Conservation (phyloP, 169 alveolate genomes). For the Plasmodium berghei region DNA sequence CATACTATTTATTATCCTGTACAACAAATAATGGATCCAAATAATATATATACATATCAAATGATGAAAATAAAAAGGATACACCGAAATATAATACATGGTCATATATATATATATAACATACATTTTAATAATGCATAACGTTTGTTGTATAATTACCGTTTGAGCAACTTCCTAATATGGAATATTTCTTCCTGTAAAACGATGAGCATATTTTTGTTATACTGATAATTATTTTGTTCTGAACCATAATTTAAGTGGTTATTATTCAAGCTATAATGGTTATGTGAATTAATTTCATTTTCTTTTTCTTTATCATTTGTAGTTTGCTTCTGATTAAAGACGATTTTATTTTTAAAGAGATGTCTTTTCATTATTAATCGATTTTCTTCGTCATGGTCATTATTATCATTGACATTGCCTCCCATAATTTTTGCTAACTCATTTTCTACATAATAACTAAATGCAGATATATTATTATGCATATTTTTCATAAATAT, state of each 20-base stretch:
- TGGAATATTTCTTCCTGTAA: slow-evolving; percentile 42
- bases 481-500: slow-evolving; percentile 62
- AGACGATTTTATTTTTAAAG: slow-evolving; percentile 10
- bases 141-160: background rate
- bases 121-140: background rate
- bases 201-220: slow-evolving; percentile 24
- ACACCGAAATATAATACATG: background rate
- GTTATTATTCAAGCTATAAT: no score
- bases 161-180: slow-evolving; percentile 47
- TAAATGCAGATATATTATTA: slow-evolving; percentile 27
- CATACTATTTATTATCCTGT: slow-evolving; percentile 27
- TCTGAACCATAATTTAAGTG: background rate
- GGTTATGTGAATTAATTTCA: no score
- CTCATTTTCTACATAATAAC: slow-evolving; percentile 28
- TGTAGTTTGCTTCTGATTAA: background rate
- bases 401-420: background rate
- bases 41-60: background rate
- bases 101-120: background rate
- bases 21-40: background rate
- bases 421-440: slow-evolving; percentile 17
- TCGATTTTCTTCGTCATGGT: background rate
- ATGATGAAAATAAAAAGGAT: background rate
- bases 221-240: slow-evolving; percentile 15
- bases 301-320: no score
- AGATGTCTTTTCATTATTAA: no score